Evolutionary conservation across 176 grass and related monocot species (phyloP).

Genomic region (Zoysia pacifica): DNA sequence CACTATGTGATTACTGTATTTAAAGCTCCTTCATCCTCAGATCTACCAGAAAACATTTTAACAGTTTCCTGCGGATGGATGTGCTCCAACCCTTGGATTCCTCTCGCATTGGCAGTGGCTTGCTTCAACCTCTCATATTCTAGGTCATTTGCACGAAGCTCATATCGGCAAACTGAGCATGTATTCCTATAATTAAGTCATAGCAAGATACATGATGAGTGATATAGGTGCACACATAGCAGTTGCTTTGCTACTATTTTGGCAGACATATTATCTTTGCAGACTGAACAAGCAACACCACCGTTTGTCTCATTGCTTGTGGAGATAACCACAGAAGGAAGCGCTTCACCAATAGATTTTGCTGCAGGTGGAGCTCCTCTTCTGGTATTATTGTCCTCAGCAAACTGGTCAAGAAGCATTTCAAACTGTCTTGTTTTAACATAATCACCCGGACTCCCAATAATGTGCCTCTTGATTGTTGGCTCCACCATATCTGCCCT

Average conservation of each 20-base stretch:
- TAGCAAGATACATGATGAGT: conserved; percentile 77
- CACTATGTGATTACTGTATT: background rate
- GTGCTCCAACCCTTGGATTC: conserved; percentile 10
- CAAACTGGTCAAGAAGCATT: conserved; percentile 78
- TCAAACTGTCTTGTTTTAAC: conserved; percentile 52
- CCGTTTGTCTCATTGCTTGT: conserved; percentile 50
- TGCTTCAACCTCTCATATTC: conserved; percentile 71
- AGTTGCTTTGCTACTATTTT: conserved; percentile 61
- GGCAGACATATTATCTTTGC: conserved; percentile 68
- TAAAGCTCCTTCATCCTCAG: conserved; percentile 39
- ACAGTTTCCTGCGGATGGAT: conserved; percentile 18
- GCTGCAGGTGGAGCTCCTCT: conserved; percentile 83
- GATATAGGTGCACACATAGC: conserved; percentile 84
- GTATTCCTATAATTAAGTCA: conserved; percentile 84
- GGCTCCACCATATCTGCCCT: conserved; percentile 32
- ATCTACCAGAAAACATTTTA: conserved; percentile 48
- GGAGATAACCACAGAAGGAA: conserved; percentile 69
- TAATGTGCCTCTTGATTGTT: conserved; percentile 39
- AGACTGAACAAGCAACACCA: conserved; percentile 72
- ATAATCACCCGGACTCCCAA: conserved; percentile 58
- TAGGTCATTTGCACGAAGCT: conserved; percentile 71
- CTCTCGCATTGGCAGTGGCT: conserved; percentile 35
- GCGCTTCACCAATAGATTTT: conserved; percentile 44
- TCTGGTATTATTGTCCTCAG: conserved; percentile 56
- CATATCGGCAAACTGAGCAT: conserved; percentile 84